Evolutionary conservation across 805 yeast species (phyloP), one percentile per base, ranked within the genome.

Genomic region (Metschnikowia chrysomelidarum): DNA sequence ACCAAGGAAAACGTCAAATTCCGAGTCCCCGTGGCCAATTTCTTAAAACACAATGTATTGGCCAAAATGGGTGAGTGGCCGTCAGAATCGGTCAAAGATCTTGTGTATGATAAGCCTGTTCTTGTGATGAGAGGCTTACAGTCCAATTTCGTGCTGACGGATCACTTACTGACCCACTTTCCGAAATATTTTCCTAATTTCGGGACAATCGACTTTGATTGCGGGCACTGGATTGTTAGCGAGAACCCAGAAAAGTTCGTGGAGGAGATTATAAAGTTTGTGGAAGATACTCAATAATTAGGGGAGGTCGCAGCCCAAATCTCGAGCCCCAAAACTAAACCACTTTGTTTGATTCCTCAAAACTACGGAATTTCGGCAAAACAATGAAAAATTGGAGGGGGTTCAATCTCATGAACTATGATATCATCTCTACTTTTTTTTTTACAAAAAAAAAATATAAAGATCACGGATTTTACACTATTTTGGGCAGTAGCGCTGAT

Each of bases 61-160:
- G 14, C 26, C 2, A 34, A 32, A 12, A 32, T 49, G 46, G 50
- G 39, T 2, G 33, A 27, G 19, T 49, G 53, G 53, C 53, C 53
- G 2, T 24, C 32, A 6, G 19, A 24, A 7, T 19, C 21, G 6
- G 40, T 38, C 7, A 7, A 8, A 8, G 38, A 40, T 23, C 55
- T 55, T 34, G 40, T 20, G 30, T 67, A 51, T 46, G 30, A 39
- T 3, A 56, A 56, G 19, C 68, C 71, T 1, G 63, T 68, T 2
- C 43, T 71, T 26, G 67, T 76, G 31, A 54, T 76, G 50, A 63
- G 65, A 36, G 81, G 73, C 3, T 37, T 51, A 12, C 38, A 59
- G 11, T 72, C 79, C 2, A 49, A 54, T 0, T 70, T 76, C 37
- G 63, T 77, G 11, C 51, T 49, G 11, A 58, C 57, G 3, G 42